A percentile compares a stretch with the other conserved stretches of the same genome.
Evolutionary conservation across 352 stramenopile species (phyloP).

Genomic region (Phytophthora megakarya): DNA sequence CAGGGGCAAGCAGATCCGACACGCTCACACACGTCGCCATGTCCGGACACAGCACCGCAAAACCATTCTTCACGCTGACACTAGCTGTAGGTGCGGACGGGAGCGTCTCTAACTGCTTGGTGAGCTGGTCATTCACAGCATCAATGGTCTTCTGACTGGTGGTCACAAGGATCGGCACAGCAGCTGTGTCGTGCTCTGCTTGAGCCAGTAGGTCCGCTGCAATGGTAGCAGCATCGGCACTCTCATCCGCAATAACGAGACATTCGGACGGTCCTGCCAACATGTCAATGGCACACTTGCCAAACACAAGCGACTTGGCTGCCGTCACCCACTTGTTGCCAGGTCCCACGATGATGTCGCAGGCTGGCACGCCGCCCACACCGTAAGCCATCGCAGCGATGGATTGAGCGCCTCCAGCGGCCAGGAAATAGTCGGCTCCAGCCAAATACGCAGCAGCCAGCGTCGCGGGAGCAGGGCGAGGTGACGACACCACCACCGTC

Average conservation of each 20-base stretch:
- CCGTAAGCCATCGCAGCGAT: constrained; percentile 98
- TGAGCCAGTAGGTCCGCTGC: constrained; percentile 81
- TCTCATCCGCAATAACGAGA: constrained; percentile 96
- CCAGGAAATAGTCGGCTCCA: constrained; percentile 90
- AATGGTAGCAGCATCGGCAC: constrained; percentile 69
- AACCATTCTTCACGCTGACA: constrained; percentile 76
- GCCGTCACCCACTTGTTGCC: constrained; percentile 99
- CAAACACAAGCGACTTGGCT: constrained; percentile 97
- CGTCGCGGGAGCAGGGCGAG: constrained; percentile 91
- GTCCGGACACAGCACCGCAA: constrained; percentile 76
- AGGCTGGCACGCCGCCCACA: constrained; percentile 87
- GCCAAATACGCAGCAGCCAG: constrained; percentile 94
- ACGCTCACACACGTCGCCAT: constrained; percentile 79
- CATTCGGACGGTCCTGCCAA: constrained; percentile 98
- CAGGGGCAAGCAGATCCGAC: constrained; percentile 83
- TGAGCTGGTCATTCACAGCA: constrained; percentile 88
- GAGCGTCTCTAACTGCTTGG: constrained; percentile 76
- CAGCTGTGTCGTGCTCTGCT: constrained; percentile 98
- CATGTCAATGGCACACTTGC: constrained; percentile 99
- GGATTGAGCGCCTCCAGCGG: constrained; percentile 78
- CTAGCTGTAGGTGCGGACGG: constrained; percentile 63
- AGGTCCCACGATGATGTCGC: constrained; percentile 98
- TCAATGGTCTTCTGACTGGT: constrained; percentile 88
- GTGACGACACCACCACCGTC: constrained; percentile 95
- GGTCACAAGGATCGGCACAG: constrained; percentile 96